phyloP scores from a whole-genome alignment of 1,284 basidiomycete species.

The Ganoderma lucidum region DNA sequence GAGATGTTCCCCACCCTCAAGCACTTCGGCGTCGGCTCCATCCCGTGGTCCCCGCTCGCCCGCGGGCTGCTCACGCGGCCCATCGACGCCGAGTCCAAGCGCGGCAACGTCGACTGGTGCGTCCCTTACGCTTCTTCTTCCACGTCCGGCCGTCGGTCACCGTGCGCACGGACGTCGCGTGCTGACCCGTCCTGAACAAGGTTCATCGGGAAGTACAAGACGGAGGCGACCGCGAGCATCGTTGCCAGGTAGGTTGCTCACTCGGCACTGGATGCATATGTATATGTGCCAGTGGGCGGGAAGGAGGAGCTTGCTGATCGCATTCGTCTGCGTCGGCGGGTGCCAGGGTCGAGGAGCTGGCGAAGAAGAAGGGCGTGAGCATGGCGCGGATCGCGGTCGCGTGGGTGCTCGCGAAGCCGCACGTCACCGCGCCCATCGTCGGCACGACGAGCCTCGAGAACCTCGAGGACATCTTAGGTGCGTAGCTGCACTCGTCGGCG shows the following conservation, averaged over 20 bases:
- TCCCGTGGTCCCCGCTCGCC: conserved; percentile 14
- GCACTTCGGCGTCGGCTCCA: conserved; percentile 9
- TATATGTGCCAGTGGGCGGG: no score
- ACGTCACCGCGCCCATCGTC: conserved; percentile 47
- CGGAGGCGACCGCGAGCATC: background rate
- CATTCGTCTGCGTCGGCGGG: no score
- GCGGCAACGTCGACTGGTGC: background rate
- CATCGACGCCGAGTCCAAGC: background rate
- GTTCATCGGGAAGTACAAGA: background rate
- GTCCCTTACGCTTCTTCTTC: no score
- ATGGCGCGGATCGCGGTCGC: background rate
- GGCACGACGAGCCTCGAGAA: conserved; percentile 47
- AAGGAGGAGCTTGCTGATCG: no score
- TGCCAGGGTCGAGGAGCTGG: background rate
- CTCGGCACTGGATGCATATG: no score
- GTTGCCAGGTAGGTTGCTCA: background rate
- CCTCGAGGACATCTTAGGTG: conserved; percentile 44
- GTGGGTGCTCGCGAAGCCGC: conserved; percentile 26
- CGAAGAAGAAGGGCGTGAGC: background rate
- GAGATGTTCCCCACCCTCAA: conserved; percentile 11
- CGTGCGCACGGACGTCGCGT: no score
- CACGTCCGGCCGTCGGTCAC: no score
- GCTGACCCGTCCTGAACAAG: background rate
- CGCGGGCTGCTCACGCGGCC: conserved; percentile 9
- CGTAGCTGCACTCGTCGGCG: background rate